Base-by-base conservation (phyloP, 805 yeast genomes). In the Torulaspora microellipsoides region DNA sequence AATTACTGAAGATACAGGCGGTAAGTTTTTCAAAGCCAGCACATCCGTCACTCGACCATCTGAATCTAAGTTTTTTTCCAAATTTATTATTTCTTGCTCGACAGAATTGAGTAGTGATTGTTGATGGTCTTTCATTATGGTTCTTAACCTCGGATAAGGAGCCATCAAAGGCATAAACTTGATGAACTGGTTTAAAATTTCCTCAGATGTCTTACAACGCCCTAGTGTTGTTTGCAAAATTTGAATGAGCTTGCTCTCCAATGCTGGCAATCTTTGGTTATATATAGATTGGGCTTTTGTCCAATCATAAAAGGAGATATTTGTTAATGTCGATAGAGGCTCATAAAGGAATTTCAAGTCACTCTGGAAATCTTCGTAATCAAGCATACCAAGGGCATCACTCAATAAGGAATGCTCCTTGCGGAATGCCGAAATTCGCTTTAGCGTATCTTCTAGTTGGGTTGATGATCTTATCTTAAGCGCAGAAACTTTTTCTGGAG, bases 401-500 rank as follows among this genome's bases (percentile, higher is more conserved):
- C 66, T 52, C 34, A 85, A 64, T 33, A 75, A 72, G 27, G 76
- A 66, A 51, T 87, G 91, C 10, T 71, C 68, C 0, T 52, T 44
- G 47, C 90, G 69, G 51, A 87, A 75, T 0, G 55, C 52, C 3
- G 54, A 55, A 1, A 83, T 49, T 27, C 69, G 67, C 1, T 62
- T 66, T 1, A 83, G 40, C 27, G 80, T 64, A 1, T 72, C 73
- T 45, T 66, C 70, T 20, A 78, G 42, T 12, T 48, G 57, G 1
- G 76, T 59, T 2, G 72, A 65, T 8, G 79, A 72, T n/a, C 67
- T 68, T 8, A 88, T 69, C 45, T 80, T 77, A 15, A 87, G 76
- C 15, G 81, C 75, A 11, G 83, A 72, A 56, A 83, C 83, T 46
- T 79, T 80, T 42, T 85, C 91, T 8, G 80, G 78, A 17, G 31